Evolutionary conservation across 139 green algal genomes (phyloP), one percentile per base, ranked within the genome.

Genomic region (Nannochloris sp.): DNA sequence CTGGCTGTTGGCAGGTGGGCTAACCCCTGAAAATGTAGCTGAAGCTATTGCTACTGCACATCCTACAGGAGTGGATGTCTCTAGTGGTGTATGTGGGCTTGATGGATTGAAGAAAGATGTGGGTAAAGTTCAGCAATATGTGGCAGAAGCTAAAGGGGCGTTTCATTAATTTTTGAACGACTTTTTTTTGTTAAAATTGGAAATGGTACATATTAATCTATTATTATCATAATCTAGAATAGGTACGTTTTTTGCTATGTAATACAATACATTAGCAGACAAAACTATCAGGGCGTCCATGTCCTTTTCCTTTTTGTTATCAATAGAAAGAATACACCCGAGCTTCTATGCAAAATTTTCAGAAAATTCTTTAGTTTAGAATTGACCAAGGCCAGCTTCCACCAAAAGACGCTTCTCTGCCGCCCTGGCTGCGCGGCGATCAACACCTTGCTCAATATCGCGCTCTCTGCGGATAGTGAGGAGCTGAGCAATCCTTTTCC

Each of bases 1-100:
- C 38, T 95, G 88, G 88, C 67, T 92, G 54, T 69, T 95, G 23
- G 88, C 88, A 0, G 88, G 88, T 0, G 88, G 88, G 0, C 66
- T 95, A 2, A 70, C 63, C 1, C 79, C 87, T 0, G 74, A 65
- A 23, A 94, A 90, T 36, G 88, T 95, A 38, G 72, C 73, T 36
- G 65, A 76, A 1, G 88, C 87, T 10, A 76, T 89, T n/a, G 34
- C 9, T 2, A 72, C 70, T 0, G 73, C 81, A 0, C 27, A 31
- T 1, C 88, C 88, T 8, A 71, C 61, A 4, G 85, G 61, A 8
- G 88, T 95, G 73, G 88, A 95, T 60, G 88, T 93, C 9, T 89
- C 85, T 15, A 92, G 83, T 42, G 88, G 88, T 1, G 88, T 95
- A 30, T 86, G 80, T 51, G 75, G 71, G 0, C 58, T 76, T 4